These are phyloP conservation scores for Pulveroboletus frians DNA, from an alignment of 768 basidiomycete genomes.

Conservation along the genomic window DNA sequence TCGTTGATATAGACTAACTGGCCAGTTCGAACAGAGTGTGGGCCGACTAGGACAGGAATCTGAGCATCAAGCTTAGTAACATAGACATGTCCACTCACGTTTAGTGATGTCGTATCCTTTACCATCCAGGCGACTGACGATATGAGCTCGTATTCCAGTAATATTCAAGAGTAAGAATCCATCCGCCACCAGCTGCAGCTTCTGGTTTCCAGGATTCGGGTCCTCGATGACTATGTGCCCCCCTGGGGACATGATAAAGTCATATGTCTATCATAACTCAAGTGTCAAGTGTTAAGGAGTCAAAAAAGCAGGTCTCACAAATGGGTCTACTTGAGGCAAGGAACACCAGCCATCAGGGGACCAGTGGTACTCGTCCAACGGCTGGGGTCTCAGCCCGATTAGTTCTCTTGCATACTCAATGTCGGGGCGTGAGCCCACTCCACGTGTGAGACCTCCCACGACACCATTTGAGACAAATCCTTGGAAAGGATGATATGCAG, in stretches of 20 bases:
- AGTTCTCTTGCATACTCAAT: conserved; percentile 76
- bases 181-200: conserved; percentile 55
- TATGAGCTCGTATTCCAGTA: conserved; percentile 70
- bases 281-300: background rate
- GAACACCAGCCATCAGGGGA: conserved; percentile 72
- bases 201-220: conserved; percentile 58
- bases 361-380: conserved; percentile 55
- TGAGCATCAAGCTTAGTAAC: conserved; percentile 2
- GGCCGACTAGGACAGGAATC: conserved; percentile 56
- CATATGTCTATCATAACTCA: conserved; percentile 53
- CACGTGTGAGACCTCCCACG: conserved; percentile 50
- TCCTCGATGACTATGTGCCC: conserved; percentile 58
- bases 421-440: conserved; percentile 70
- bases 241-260: conserved; percentile 70
- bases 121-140: conserved; percentile 75
- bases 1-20: conserved; percentile 83
- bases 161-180: conserved; percentile 77
- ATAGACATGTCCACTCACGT: conserved; percentile 42
- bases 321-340: conserved; percentile 58
- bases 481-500: conserved; percentile 50
- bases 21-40: conserved; percentile 72
- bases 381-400: conserved; percentile 48
- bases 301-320: conserved; percentile 43
- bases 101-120: conserved; percentile 83
- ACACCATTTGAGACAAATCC: conserved; percentile 29